Evolutionary conservation across 306 rosid species (phyloP), one percentile per base, ranked within the genome.

Genomic region (Quercus wislizeni): DNA sequence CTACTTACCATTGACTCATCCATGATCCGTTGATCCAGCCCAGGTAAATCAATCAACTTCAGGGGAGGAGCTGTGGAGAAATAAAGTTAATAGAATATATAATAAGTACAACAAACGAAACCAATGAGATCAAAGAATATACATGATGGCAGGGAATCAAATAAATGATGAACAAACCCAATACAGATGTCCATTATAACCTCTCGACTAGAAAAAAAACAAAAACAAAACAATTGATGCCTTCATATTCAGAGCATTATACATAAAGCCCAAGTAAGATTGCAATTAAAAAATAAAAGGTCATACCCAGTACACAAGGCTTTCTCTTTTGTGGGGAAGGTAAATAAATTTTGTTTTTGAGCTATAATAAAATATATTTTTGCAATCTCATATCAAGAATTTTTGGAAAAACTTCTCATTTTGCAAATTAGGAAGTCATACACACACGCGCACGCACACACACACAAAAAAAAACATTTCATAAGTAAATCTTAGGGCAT

Each of bases 21-120:
- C 87, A 86, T 80, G 70, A 79, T 87, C 86, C 98, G 96, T 83
- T 93, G 98, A 89, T 93, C 99, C 78, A 95, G 83, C 78, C 99
- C 99, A 65, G 99, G 99, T 83, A 95, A 89, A 89, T 95, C 99
- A 80, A 95, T 76, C 89, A 95, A 90, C 79, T 91, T 95, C 74
- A 95, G 89, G 58, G 99, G 86, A 56, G 99, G 99, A n/a, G 98
- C 99, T 93, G 98, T 27, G 80, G 77, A 74, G 74, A 77, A 83
- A 80, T 11, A 30, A 74, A 62, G 75, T 56, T 12, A 76, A 59
- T 80, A 71, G 65, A 56, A 81, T 86, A 43, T 75, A 74, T 59
- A 74, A 73, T 76, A 55, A 52, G 14, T 55, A 59, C 70, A 78
- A 46, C 51, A 19, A 62, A 15, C 63, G 30, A 63, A 52, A 69